Evolutionary conservation across 208 protist species (phyloP).

Genomic region (Leptomonas pyrrhocoris): DNA sequence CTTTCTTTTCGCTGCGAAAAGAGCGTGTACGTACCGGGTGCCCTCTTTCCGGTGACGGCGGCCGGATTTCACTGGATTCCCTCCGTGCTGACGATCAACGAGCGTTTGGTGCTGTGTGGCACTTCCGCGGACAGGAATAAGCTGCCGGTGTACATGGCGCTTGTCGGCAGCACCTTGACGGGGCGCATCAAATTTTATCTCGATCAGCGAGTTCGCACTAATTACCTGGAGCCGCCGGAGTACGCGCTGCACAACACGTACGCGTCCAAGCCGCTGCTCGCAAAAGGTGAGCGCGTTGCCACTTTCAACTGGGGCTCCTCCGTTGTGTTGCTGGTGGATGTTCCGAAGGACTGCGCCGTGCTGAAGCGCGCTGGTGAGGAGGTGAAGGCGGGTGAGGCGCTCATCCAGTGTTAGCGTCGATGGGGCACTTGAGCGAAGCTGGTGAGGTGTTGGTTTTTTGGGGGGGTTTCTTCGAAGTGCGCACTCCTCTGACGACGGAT

Average conservation of each 20-base stretch:
- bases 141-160: constrained; percentile 47
- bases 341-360: constrained; percentile 50
- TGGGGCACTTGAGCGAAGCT: no score
- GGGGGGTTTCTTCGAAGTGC: background rate
- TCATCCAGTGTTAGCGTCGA: constrained; percentile 37
- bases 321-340: constrained; percentile 80
- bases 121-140: constrained; percentile 11
- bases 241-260: constrained; percentile 75
- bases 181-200: constrained; percentile 69
- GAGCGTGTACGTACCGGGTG: constrained; percentile 80
- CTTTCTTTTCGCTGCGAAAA: constrained; percentile 49
- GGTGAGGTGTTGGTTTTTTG: background rate
- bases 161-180: constrained; percentile 81
- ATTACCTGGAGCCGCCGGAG: constrained; percentile 79
- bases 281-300: constrained; percentile 47
- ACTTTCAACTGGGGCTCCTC: constrained; percentile 88
- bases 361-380: constrained; percentile 46
- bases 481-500: background rate
- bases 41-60: constrained; percentile 67
- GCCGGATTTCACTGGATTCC: constrained; percentile 82
- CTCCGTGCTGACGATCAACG: constrained; percentile 72
- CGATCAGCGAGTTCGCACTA: constrained; percentile 76
- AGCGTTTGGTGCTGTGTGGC: constrained; percentile 77
- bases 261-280: constrained; percentile 37
- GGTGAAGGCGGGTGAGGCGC: constrained; percentile 70